phyloP scores from a whole-genome alignment of 2,329 filamentous ascomycete genomes.

The Alternaria panax region DNA sequence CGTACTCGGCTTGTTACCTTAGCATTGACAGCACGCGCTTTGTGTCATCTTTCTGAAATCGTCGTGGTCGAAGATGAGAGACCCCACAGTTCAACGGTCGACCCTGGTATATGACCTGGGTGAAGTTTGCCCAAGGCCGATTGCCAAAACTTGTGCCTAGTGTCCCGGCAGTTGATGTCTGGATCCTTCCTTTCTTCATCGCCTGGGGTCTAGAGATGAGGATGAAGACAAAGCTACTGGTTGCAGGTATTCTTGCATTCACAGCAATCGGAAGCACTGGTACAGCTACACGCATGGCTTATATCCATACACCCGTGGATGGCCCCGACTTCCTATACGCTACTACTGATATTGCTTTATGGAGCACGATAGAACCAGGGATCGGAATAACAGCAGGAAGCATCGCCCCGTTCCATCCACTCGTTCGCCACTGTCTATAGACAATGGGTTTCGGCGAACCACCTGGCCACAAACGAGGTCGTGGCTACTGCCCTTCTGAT shows the following conservation, averaged over 20 bases:
- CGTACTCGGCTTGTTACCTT: neutral
- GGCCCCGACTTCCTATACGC: conserved; percentile 51
- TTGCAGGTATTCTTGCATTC: conserved; percentile 63
- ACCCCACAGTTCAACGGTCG: neutral
- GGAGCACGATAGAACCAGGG: conserved; percentile 42
- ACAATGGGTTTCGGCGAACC: conserved; percentile 28
- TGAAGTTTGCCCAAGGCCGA: neutral
- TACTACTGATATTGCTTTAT: conserved; percentile 54
- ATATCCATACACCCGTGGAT: conserved; percentile 49
- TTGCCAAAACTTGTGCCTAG: neutral
- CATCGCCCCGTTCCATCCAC: conserved; percentile 59
- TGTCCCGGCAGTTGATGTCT: neutral
- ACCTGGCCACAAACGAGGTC: conserved; percentile 20
- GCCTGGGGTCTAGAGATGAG: conserved; percentile 65
- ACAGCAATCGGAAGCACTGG: conserved; percentile 59
- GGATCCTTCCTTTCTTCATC: conserved; percentile 54
- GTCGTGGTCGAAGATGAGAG: neutral
- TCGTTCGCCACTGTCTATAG: conserved; percentile 49
- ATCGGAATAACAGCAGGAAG: conserved; percentile 56
- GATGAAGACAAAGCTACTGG: conserved; percentile 58
- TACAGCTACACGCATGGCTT: conserved; percentile 57
- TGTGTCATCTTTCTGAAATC: neutral
- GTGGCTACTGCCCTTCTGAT: conserved; percentile 12
- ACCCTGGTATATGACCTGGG: neutral
- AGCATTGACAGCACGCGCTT: neutral